A percentile compares a stretch with the other conserved stretches of the same genome.
Conservation (phyloP, 2,329 filamentous ascomycete genomes). For the Trichoderma brevicompactum region DNA sequence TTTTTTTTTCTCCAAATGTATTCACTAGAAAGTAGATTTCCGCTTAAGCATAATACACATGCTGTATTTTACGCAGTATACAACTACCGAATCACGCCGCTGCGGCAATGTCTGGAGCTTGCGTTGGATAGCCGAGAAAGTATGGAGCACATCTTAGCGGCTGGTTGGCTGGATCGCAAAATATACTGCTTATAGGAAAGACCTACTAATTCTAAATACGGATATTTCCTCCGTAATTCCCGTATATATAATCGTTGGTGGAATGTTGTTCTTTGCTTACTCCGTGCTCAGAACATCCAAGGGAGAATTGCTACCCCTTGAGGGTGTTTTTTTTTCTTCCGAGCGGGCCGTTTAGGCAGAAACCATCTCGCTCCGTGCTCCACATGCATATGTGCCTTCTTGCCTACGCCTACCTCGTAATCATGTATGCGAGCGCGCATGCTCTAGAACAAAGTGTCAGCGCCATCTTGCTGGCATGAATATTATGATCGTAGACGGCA, state of each 20-base stretch:
- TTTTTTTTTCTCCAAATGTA: background rate
- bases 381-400: background rate
- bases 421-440: background rate
- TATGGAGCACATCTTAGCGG: background rate
- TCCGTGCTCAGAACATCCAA: background rate
- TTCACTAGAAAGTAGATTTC: background rate
- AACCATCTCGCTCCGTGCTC: background rate
- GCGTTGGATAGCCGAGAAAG: background rate
- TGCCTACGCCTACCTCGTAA: background rate
- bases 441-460: background rate
- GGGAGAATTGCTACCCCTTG: background rate
- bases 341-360: conserved; percentile 6
- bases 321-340: background rate
- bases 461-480: background rate
- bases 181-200: background rate
- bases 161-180: background rate
- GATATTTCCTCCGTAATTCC: too few relatives aligned
- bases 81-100: background rate
- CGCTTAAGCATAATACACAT: conserved; percentile 8
- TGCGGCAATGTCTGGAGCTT: background rate
- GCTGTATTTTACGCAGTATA: background rate
- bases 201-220: background rate
- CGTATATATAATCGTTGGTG: too few relatives aligned
- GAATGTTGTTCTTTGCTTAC: too few relatives aligned
- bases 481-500: background rate